A percentile compares a stretch with the other conserved stretches of the same genome.
phyloP scores from a whole-genome alignment of 208 protist species.

The Trypanosomatidae sp. region DNA sequence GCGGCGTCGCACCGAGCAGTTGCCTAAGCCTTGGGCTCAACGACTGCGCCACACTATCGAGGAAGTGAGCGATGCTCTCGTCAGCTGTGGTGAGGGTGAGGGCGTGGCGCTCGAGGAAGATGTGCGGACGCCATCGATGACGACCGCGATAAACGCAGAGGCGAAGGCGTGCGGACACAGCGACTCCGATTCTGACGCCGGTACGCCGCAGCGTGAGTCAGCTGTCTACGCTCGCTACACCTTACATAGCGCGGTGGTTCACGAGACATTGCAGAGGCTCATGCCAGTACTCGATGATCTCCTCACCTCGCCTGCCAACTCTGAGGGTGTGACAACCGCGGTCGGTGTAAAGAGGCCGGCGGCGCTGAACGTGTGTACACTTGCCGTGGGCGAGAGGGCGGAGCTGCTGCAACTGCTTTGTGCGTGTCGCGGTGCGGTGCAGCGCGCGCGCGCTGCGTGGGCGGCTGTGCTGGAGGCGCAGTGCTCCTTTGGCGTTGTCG shows the following conservation, averaged over 20 bases:
- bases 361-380: not conserved
- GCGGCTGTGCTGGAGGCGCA: slow-evolving; percentile 43
- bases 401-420: slow-evolving; percentile 24
- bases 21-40: slow-evolving; percentile 16
- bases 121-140: slow-evolving; percentile 3
- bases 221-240: slow-evolving; percentile 34
- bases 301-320: slow-evolving; percentile 4
- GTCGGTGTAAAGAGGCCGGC: not conserved
- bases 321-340: not conserved
- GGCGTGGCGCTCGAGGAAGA: slow-evolving; percentile 14
- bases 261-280: slow-evolving; percentile 15
- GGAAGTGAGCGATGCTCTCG: slow-evolving; percentile 19
- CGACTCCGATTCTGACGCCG: slow-evolving; percentile 14
- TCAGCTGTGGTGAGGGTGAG: slow-evolving; percentile 3
- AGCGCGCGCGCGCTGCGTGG: slow-evolving; percentile 25
- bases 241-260: slow-evolving; percentile 9
- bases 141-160: not conserved
- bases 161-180: slow-evolving; percentile 2
- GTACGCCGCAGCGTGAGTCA: not conserved
- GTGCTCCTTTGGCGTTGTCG: slow-evolving; percentile 72
- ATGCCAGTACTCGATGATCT: slow-evolving; percentile 22
- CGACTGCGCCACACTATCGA: slow-evolving; percentile 19
- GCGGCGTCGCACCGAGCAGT: slow-evolving; percentile 38
- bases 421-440: slow-evolving; percentile 26
- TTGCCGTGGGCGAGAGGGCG: slow-evolving; percentile 15